Evolutionary conservation across 352 stramenopile species (phyloP), one percentile per base, ranked within the genome.

Genomic region (Elongisporangium anandrum): DNA sequence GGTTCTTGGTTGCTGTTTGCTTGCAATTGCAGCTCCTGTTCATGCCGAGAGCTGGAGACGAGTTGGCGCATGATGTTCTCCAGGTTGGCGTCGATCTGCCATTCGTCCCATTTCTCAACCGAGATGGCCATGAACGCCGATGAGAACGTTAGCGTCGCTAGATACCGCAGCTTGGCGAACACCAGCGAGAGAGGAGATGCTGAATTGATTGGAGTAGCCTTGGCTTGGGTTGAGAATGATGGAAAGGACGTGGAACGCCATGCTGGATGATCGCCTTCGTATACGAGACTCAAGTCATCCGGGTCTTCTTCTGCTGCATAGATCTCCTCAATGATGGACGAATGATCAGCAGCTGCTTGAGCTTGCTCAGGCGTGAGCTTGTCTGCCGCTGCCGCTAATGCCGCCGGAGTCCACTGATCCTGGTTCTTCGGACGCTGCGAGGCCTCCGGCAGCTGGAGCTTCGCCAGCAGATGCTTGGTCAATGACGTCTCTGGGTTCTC

Each of bases 271-370:
- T 70, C 63, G 48, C 75, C 78, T 53, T 88, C 73, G 53, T 88
- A 88, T 8, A 88, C 73, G 54, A 81, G 60, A 61, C 75, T 80
- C 21, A 88, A 56, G 60, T 88, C 78, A 48, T 88, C 75, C 6
- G 78, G 75, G 53, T 88, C 78, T 68, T 88, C 78, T 29, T 84
- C 50, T 0, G 67, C 66, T 21, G 78, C 78, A 48, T 66, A 81
- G 22, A 77, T 73, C 53, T 79, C 73, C 21, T 70, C 64, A 56
- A 69, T 8, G 13, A 15, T 15, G 29, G 29, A 41, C 9, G 29
- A 9, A 15, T 41, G 29, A 13, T 41, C 29, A 4, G 9, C 29
- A 8, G 29, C 9, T 15, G 29, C 29, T 41, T 41, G 29, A 8
- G 29, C 29, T 13, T 41, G 29, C 29, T 41, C 5, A 13, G 4